Percentiles rank a stretch among this genome's conserved stretches.
Conservation (phyloP, 129 eudicot genomes). For the Lonicera japonica region DNA sequence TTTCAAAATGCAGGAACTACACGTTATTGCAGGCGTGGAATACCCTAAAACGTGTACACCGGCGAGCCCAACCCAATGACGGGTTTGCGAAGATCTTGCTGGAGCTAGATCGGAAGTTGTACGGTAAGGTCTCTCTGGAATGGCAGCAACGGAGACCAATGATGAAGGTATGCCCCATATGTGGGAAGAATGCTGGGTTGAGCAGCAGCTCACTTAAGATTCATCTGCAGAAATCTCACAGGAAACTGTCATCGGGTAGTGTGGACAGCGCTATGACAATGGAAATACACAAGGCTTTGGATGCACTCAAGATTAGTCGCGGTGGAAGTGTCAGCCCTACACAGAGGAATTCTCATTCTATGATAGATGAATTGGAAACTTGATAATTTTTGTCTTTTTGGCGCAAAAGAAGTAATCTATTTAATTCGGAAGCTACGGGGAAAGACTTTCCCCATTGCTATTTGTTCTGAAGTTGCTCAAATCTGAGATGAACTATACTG, state of each 20-base stretch:
- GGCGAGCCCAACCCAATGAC: constrained; percentile 96
- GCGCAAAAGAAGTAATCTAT: no score
- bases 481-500: background rate
- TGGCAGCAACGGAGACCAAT: constrained; percentile 88
- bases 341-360: constrained; percentile 38
- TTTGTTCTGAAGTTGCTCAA: no score
- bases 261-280: constrained; percentile 97
- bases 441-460: no score
- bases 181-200: constrained; percentile 90
- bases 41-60: constrained; percentile 62
- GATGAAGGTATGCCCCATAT: constrained; percentile 86
- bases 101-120: constrained; percentile 67
- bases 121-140: constrained; percentile 94
- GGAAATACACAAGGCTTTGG: constrained; percentile 91
- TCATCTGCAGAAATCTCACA: constrained; percentile 91
- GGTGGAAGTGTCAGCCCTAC: constrained; percentile 73
- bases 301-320: constrained; percentile 61
- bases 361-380: constrained; percentile 17
- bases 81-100: constrained; percentile 77
- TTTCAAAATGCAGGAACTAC: constrained; percentile 55
- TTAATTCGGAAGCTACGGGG: no score
- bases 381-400: background rate
- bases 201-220: constrained; percentile 93
- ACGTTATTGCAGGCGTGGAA: constrained; percentile 87
- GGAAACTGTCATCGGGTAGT: constrained; percentile 81